A percentile compares a stretch with the other conserved stretches of the same genome.
These are phyloP conservation scores for Suhomyces wounanorum DNA, from an alignment of 1,139 yeast species.

Conservation along the genomic window DNA sequence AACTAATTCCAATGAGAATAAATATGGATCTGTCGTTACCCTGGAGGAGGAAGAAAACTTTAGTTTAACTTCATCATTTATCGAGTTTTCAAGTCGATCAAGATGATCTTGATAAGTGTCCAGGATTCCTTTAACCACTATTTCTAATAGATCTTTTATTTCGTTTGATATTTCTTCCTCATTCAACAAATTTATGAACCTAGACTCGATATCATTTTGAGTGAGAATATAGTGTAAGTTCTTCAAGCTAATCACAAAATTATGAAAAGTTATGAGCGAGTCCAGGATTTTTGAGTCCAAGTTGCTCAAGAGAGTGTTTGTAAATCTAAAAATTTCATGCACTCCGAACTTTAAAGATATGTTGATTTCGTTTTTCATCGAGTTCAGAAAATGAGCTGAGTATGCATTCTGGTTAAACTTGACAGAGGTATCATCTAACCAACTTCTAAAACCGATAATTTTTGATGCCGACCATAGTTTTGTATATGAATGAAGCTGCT, in stretches of 20 bases:
- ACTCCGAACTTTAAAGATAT: conserved; percentile 5
- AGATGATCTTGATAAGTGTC: conserved; percentile 14
- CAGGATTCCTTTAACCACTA: conserved; percentile 5
- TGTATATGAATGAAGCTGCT: conserved; percentile 22
- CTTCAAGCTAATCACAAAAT: conserved; percentile 26
- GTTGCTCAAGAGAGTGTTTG: conserved; percentile 3
- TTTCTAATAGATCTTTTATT: conserved; percentile 6
- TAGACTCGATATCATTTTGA: conserved; percentile 14
- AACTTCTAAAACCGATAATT: conserved; percentile 32
- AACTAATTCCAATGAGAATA: conserved; percentile 26
- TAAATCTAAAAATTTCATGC: conserved; percentile 15
- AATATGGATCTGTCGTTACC: not conserved
- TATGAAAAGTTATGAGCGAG: conserved; percentile 22
- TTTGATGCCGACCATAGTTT: conserved; percentile 32
- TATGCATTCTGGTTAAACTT: conserved; percentile 15
- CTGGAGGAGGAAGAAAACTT: not conserved
- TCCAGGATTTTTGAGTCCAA: conserved; percentile 11
- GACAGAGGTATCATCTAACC: conserved; percentile 26
- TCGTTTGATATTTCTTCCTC: conserved; percentile 1
- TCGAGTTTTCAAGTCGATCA: not conserved
- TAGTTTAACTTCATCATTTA: not conserved
- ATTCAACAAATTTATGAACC: conserved; percentile 6
- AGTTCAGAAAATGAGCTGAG: conserved; percentile 7
- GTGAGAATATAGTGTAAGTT: conserved; percentile 19
- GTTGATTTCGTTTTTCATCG: conserved; percentile 9